phyloP scores from a whole-genome alignment of 2,329 filamentous ascomycete genomes.

The Lachnellula willkommii region DNA sequence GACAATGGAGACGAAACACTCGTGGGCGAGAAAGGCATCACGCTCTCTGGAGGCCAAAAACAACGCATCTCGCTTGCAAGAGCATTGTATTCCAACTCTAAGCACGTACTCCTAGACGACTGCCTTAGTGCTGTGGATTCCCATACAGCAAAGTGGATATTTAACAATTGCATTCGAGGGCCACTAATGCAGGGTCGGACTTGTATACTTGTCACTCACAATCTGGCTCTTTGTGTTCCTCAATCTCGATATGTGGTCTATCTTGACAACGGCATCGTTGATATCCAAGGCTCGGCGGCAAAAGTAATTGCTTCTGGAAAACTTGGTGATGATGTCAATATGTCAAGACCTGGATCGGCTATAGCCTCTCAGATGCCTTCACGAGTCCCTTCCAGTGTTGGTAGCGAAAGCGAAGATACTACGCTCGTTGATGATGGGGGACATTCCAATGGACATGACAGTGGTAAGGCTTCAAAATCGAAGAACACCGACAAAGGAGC shows the following conservation, averaged over 20 bases:
- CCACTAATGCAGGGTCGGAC: conserved; percentile 84
- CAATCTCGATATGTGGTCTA: conserved; percentile 75
- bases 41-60: conserved; percentile 93
- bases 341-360: conserved; percentile 66
- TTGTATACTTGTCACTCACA: conserved; percentile 94
- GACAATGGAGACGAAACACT: conserved; percentile 89
- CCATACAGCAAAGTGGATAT: conserved; percentile 97
- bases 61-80: conserved; percentile 95
- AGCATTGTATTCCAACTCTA: conserved; percentile 91
- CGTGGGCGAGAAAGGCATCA: conserved; percentile 96
- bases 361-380: conserved; percentile 70
- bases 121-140: conserved; percentile 95
- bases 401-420: conserved; percentile 53
- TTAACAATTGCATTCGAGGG: conserved; percentile 84
- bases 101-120: conserved; percentile 86
- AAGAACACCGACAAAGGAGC: conserved; percentile 29
- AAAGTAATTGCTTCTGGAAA: conserved; percentile 82
- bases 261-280: conserved; percentile 79
- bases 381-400: conserved; percentile 68
- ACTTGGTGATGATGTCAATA: conserved; percentile 78
- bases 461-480: conserved; percentile 35
- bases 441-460: conserved; percentile 42
- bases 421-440: conserved; percentile 38
- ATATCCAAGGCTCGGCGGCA: conserved; percentile 67
- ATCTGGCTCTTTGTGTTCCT: conserved; percentile 80